Evolutionary conservation across 1,139 yeast species (phyloP).

Genomic region (Kodamaea arcana): DNA sequence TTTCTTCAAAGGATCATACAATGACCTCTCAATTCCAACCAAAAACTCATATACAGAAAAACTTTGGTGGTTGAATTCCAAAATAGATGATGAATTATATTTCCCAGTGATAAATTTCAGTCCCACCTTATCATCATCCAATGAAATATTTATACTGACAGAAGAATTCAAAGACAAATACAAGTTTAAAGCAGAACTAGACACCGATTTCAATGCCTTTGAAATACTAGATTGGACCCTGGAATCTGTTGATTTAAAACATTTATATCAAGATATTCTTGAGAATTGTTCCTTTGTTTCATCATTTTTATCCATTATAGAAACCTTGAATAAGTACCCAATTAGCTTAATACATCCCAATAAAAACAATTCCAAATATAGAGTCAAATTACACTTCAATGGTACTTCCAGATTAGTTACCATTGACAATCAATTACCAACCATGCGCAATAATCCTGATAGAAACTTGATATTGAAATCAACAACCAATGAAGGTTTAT

Average conservation of each 20-base stretch:
- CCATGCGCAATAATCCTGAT: conserved; percentile 12
- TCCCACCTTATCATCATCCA: conserved; percentile 12
- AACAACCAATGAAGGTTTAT: conserved; percentile 29
- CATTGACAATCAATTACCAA: conserved; percentile 46
- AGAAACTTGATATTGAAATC: conserved; percentile 38
- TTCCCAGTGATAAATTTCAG: conserved; percentile 34
- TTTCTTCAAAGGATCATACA: no score
- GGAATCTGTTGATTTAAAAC: conserved; percentile 15
- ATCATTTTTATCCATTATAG: conserved; percentile 46
- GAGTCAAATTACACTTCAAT: conserved; percentile 43
- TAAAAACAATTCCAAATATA: conserved; percentile 28
- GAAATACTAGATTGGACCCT: conserved; percentile 17
- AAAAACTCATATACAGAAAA: conserved; percentile 19
- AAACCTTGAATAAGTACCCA: conserved; percentile 13
- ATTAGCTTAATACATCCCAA: conserved; percentile 26
- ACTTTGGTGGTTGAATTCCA: conserved; percentile 45
- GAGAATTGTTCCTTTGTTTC: conserved; percentile 80
- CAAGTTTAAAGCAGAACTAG: conserved; percentile 15
- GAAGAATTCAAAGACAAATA: conserved; percentile 10
- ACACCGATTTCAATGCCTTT: conserved; percentile 14
- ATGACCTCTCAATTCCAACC: background rate
- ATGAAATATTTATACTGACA: conserved; percentile 6
- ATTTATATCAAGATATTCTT: conserved; percentile 50
- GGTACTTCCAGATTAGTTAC: conserved; percentile 54
- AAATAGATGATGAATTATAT: conserved; percentile 21